A percentile compares a stretch with the other conserved stretches of the same genome.
Conservation (phyloP, 768 basidiomycete species). For the Pulveroboletus sp. region DNA sequence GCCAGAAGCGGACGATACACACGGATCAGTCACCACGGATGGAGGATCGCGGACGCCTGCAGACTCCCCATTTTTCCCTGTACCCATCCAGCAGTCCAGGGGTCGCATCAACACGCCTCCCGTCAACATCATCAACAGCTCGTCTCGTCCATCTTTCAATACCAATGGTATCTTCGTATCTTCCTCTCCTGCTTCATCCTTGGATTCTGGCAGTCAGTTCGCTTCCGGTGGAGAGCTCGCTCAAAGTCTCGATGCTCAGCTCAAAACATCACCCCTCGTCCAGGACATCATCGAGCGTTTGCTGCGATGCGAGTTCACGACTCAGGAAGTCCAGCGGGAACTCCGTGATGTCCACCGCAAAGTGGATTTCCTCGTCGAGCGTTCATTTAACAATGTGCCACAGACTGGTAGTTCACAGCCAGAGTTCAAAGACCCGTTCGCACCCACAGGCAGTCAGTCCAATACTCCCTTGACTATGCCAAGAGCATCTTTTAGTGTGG, state of each 20-base stretch:
- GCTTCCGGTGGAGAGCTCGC: slow-evolving; percentile 43
- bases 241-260: slow-evolving; percentile 62
- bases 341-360: slow-evolving; percentile 72
- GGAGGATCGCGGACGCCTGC: slow-evolving; percentile 25
- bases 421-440: slow-evolving; percentile 84
- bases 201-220: slow-evolving; percentile 69
- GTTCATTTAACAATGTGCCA: slow-evolving; percentile 38
- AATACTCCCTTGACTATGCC: slow-evolving; percentile 38
- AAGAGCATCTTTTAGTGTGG: slow-evolving; percentile 60
- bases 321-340: slow-evolving; percentile 69
- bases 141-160: slow-evolving; percentile 40
- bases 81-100: slow-evolving; percentile 35
- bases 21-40: slow-evolving; percentile 29
- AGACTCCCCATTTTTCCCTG: slow-evolving; percentile 37
- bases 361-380: slow-evolving; percentile 70
- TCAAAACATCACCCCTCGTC: slow-evolving; percentile 71
- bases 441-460: slow-evolving; percentile 35
- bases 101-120: slow-evolving; percentile 45
- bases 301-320: slow-evolving; percentile 61
- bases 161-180: slow-evolving; percentile 48
- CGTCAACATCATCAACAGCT: slow-evolving; percentile 31
- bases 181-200: slow-evolving; percentile 72
- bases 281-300: slow-evolving; percentile 75
- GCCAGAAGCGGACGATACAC: slow-evolving; percentile 52
- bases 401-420: slow-evolving; percentile 39